Evolutionary conservation across 352 stramenopile species (phyloP).

Genomic region (Phytophthora palmivora): DNA sequence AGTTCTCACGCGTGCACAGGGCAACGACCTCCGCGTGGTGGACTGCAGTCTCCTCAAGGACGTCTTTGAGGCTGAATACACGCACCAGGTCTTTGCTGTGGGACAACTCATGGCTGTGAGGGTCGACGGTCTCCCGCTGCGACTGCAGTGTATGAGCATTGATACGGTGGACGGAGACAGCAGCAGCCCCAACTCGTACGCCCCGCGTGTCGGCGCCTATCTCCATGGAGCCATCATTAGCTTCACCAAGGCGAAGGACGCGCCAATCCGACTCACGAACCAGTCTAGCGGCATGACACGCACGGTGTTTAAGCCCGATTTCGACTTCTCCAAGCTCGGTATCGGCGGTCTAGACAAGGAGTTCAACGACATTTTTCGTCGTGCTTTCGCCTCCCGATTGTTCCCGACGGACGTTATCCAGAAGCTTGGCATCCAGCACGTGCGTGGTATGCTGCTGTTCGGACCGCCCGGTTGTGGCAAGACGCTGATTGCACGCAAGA

Average conservation of each 20-base stretch:
- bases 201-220: constrained; percentile 57
- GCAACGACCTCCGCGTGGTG: constrained; percentile 63
- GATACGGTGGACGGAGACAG: constrained; percentile 59
- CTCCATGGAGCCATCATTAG: constrained; percentile 74
- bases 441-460: constrained; percentile 93
- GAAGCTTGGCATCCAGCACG: constrained; percentile 99
- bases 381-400: constrained; percentile 98
- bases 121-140: constrained; percentile 69
- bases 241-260: constrained; percentile 83
- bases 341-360: constrained; percentile 99
- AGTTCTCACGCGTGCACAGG: constrained; percentile 75
- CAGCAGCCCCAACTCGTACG: constrained; percentile 31
- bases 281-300: constrained; percentile 78
- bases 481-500: constrained; percentile 99
- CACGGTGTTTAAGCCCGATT: constrained; percentile 95
- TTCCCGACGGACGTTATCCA: constrained; percentile 96
- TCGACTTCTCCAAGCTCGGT: constrained; percentile 99
- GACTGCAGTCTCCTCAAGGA: constrained; percentile 79
- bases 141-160: constrained; percentile 62
- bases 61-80: constrained; percentile 75
- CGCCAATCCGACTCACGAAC: constrained; percentile 79
- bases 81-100: constrained; percentile 75
- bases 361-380: constrained; percentile 99
- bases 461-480: constrained; percentile 93
- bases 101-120: constrained; percentile 78